A percentile compares a stretch with the other conserved stretches of the same genome.
Evolutionary conservation across 805 yeast genomes (phyloP).

Genomic region (Candida anglica): DNA sequence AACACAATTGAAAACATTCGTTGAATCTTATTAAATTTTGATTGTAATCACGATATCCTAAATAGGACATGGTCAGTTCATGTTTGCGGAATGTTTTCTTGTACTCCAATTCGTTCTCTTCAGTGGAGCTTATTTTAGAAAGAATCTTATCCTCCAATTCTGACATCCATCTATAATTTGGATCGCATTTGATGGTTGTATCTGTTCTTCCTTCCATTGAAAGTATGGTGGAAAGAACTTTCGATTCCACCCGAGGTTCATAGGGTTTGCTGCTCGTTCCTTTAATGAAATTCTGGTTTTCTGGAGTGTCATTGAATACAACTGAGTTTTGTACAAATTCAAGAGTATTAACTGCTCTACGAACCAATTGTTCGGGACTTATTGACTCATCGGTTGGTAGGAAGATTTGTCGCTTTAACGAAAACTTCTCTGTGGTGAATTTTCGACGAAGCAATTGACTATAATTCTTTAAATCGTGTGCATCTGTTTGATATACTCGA

Average conservation of each 20-base stretch:
- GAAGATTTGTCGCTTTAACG: constrained; percentile 10
- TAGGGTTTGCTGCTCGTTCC: constrained; percentile 9
- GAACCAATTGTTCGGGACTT: constrained; percentile 11
- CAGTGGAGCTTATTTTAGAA: constrained; percentile 4
- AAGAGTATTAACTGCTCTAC: constrained; percentile 21
- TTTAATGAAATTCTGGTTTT: constrained; percentile 4
- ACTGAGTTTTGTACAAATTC: constrained; percentile 31
- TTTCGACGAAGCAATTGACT: constrained; percentile 22
- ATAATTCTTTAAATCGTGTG: constrained; percentile 6
- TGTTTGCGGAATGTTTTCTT: constrained; percentile 5
- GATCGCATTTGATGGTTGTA: constrained; percentile 19
- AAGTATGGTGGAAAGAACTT: constrained; percentile 20
- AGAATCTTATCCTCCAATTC: constrained; percentile 6
- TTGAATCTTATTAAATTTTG: constrained; percentile 23
- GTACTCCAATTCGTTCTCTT: neutral
- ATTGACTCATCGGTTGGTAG: constrained; percentile 6
- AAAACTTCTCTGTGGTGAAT: constrained; percentile 17
- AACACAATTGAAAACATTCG: constrained; percentile 21
- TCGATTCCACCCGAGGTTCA: constrained; percentile 19
- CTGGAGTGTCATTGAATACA: constrained; percentile 9
- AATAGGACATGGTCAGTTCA: constrained; percentile 5
- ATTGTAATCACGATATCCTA: constrained; percentile 23
- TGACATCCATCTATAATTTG: constrained; percentile 18
- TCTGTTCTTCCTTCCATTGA: constrained; percentile 20
- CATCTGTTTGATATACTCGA: constrained; percentile 19